These are phyloP conservation scores for Pseudogymnoascus sp. DNA, from an alignment of 2,329 filamentous ascomycete species.

Conservation along the genomic window DNA sequence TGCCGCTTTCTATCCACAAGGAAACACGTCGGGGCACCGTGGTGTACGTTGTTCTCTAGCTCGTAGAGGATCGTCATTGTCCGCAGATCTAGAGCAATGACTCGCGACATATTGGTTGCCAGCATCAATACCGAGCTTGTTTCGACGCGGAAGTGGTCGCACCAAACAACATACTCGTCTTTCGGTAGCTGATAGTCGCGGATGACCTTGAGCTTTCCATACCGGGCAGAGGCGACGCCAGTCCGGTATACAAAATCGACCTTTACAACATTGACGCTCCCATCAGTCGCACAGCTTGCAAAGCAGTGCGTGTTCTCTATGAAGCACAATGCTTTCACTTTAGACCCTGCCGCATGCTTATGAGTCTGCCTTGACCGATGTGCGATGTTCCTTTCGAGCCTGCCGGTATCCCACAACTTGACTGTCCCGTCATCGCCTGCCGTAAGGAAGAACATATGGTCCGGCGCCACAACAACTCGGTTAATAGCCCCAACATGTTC, in stretches of 20 bases:
- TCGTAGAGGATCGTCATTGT: conserved; percentile 77
- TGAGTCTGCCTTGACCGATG: conserved; percentile 83
- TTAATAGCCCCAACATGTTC: conserved; percentile 82
- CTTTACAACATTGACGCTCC: conserved; percentile 81
- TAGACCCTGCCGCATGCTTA: conserved; percentile 62
- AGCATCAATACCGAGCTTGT: conserved; percentile 75
- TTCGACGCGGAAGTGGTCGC: conserved; percentile 83
- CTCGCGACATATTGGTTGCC: conserved; percentile 76
- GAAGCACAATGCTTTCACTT: conserved; percentile 78
- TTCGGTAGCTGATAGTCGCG: conserved; percentile 71
- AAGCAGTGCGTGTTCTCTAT: conserved; percentile 93
- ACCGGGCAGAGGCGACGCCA: conserved; percentile 53
- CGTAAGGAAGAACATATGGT: conserved; percentile 92
- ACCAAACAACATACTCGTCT: conserved; percentile 78
- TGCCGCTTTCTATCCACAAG: conserved; percentile 78
- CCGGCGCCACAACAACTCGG: conserved; percentile 73
- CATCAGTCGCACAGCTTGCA: conserved; percentile 81
- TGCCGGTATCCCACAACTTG: conserved; percentile 85
- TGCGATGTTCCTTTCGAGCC: conserved; percentile 84
- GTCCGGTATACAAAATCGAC: conserved; percentile 50
- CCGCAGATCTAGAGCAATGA: conserved; percentile 79
- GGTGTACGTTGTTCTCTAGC: conserved; percentile 80
- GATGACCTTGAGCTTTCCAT: conserved; percentile 68
- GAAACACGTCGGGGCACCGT: conserved; percentile 87
- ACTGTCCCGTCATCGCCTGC: conserved; percentile 86